phyloP scores from a whole-genome alignment of 2,329 filamentous ascomycete species.

The Talaromyces sp. region DNA sequence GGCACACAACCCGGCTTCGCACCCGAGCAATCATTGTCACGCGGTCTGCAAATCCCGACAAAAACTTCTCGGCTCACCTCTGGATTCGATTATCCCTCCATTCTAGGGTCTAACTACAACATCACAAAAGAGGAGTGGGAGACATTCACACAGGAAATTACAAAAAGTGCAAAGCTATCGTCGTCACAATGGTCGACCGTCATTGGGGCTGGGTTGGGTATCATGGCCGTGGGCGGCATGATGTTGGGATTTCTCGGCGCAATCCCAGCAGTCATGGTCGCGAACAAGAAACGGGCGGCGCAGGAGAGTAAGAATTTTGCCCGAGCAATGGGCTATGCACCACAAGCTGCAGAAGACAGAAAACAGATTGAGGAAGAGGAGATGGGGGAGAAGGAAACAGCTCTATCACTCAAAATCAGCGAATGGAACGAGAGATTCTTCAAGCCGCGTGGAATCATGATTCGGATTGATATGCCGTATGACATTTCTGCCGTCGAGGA shows the following conservation, averaged over 20 bases:
- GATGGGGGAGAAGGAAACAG: not conserved
- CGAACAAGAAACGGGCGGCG: constrained; percentile 21
- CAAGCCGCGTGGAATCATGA: constrained; percentile 27
- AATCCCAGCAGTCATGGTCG: constrained; percentile 28
- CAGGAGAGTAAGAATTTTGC: constrained; percentile 29
- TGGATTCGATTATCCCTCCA: constrained; percentile 31
- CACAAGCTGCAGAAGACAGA: not conserved
- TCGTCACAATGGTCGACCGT: constrained; percentile 30
- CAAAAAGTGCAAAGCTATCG: constrained; percentile 27
- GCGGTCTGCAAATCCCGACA: constrained; percentile 33
- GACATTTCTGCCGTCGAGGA: constrained; percentile 26
- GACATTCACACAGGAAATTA: constrained; percentile 29
- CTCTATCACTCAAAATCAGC: constrained; percentile 24
- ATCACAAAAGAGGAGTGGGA: constrained; percentile 26
- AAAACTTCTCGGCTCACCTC: constrained; percentile 27
- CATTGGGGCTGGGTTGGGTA: constrained; percentile 29
- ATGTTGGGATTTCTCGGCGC: constrained; percentile 31
- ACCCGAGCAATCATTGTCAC: constrained; percentile 19
- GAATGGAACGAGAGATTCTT: constrained; percentile 32
- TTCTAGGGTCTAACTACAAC: constrained; percentile 22
- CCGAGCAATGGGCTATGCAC: constrained; percentile 20
- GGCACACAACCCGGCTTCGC: constrained; percentile 23
- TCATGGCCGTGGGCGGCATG: constrained; percentile 29
- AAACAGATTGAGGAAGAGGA: not conserved
- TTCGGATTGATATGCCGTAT: constrained; percentile 31